Conservation (phyloP, 2,329 filamentous ascomycete genomes). For the Keithomyces neogunnii region DNA sequence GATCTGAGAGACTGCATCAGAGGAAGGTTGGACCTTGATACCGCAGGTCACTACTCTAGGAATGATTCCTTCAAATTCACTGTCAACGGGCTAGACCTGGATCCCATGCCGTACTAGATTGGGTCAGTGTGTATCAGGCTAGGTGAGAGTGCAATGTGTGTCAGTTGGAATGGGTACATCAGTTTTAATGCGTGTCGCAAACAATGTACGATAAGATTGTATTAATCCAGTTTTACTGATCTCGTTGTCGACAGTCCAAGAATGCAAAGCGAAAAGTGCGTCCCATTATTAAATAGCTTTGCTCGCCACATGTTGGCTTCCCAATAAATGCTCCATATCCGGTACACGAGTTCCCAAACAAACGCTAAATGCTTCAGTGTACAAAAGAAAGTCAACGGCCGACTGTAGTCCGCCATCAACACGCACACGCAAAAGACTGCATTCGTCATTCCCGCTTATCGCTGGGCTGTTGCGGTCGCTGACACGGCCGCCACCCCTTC, state of each 20-base stretch:
- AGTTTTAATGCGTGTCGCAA: background rate
- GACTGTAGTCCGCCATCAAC: background rate
- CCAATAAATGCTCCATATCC: no score
- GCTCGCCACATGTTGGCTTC: no score
- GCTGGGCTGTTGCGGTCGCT: slow-evolving; percentile 14
- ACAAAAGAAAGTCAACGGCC: no score
- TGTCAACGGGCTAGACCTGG: slow-evolving; percentile 49
- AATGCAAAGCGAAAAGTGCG: background rate
- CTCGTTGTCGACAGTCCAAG: background rate
- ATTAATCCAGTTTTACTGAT: background rate
- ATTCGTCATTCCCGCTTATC: slow-evolving; percentile 15
- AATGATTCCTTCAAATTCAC: slow-evolving; percentile 55
- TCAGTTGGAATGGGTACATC: background rate
- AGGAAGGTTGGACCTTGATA: slow-evolving; percentile 74
- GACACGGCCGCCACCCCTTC: slow-evolving; percentile 20
- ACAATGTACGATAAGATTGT: slow-evolving; percentile 5
- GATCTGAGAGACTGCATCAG: slow-evolving; percentile 84
- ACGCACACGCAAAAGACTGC: slow-evolving; percentile 5
- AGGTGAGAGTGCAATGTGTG: no score
- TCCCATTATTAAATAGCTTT: no score
- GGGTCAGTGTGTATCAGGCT: no score
- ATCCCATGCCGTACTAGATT: slow-evolving; percentile 45
- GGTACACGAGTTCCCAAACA: no score
- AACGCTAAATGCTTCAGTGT: no score
- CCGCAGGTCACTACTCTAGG: slow-evolving; percentile 77